A percentile compares a stretch with the other conserved stretches of the same genome.
Conservation (phyloP, 179 eudicot species). For the Dionaea muscipula region DNA sequence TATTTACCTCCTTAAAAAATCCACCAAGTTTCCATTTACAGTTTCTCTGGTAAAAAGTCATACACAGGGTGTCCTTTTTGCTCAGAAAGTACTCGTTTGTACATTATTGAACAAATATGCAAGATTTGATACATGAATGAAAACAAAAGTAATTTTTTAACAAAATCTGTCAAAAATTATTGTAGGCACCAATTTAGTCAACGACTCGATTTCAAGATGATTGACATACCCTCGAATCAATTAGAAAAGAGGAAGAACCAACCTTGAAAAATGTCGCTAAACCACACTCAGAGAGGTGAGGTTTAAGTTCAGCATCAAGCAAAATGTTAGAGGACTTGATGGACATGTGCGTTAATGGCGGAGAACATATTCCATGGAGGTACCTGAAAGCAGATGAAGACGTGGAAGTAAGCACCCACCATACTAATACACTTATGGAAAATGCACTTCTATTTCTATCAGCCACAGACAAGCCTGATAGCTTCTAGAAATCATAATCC, state of each 20-base stretch:
- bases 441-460: background rate
- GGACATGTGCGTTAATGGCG: constrained; percentile 38
- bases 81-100: no score
- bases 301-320: constrained; percentile 41
- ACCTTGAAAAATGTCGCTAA: constrained; percentile 33
- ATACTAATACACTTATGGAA: background rate
- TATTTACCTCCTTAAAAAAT: no score
- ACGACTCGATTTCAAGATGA: no score
- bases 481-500: background rate
- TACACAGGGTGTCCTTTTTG: no score
- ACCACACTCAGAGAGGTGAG: constrained; percentile 37
- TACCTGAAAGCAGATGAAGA: constrained; percentile 26
- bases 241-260: background rate
- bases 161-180: no score
- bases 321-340: constrained; percentile 50
- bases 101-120: no score
- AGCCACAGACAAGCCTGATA: background rate
- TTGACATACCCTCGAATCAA: no score
- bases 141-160: no score
- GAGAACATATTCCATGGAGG: constrained; percentile 51
- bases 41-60: no score
- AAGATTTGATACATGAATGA: no score
- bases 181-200: no score
- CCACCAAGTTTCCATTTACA: no score
- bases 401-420: background rate